A percentile compares a stretch with the other conserved stretches of the same genome.
Evolutionary conservation across 2,329 filamentous ascomycete species (phyloP).

Genomic region (Blumeria hordei): DNA sequence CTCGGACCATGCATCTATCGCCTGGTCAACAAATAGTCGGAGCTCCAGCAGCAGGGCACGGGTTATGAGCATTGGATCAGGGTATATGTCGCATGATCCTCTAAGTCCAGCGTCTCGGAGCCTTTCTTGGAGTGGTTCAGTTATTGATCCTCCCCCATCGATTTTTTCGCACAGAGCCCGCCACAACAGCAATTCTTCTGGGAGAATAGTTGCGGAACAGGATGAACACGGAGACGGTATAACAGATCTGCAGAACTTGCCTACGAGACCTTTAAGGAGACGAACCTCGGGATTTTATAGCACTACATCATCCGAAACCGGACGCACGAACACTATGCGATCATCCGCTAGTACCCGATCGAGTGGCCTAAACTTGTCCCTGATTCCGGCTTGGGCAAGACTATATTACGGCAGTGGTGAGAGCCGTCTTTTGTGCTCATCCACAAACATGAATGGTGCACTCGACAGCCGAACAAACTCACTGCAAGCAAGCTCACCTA

Average conservation of each 20-base stretch:
- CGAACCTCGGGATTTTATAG: slow-evolving; percentile 28
- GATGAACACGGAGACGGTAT: slow-evolving; percentile 42
- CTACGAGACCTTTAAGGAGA: slow-evolving; percentile 27
- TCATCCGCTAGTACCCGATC: slow-evolving; percentile 19
- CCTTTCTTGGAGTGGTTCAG: slow-evolving; percentile 1
- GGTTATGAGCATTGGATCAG: slow-evolving; percentile 30
- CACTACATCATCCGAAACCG: slow-evolving; percentile 20
- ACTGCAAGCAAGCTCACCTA: slow-evolving; percentile 23
- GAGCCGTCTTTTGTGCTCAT: slow-evolving; percentile 23
- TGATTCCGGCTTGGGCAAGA: slow-evolving; percentile 24
- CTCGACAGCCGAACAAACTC: slow-evolving; percentile 23
- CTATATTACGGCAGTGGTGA: slow-evolving; percentile 50
- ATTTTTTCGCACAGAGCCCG: slow-evolving; percentile 18
- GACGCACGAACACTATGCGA: slow-evolving; percentile 14
- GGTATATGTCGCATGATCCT: slow-evolving; percentile 8
- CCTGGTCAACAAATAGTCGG: slow-evolving; percentile 19
- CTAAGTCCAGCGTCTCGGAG: background rate
- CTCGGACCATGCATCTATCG: slow-evolving; percentile 23
- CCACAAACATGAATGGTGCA: slow-evolving; percentile 12
- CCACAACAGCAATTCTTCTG: slow-evolving; percentile 14
- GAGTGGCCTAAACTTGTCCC: slow-evolving; percentile 19
- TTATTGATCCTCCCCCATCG: slow-evolving; percentile 22
- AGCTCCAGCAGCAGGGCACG: slow-evolving; percentile 24
- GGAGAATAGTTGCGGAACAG: slow-evolving; percentile 27
- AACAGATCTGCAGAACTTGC: slow-evolving; percentile 30